Evolutionary conservation across 495 filamentous ascomycete species (phyloP).

Genomic region (Aspergillus sclerotioniger): DNA sequence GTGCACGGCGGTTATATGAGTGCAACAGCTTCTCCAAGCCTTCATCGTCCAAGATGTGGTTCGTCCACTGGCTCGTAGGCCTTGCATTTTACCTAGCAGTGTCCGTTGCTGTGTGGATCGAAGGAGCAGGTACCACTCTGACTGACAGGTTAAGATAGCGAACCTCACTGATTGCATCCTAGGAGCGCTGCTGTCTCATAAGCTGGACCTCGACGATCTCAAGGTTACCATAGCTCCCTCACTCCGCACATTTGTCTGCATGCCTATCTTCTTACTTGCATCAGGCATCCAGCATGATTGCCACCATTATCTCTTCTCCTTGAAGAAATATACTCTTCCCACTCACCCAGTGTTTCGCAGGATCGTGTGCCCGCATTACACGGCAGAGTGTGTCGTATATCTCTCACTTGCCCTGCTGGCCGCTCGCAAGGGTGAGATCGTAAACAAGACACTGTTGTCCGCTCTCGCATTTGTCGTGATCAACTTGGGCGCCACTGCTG

Average conservation of each 20-base stretch:
- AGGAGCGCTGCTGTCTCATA: constrained; percentile 32
- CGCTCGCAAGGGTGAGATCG: constrained; percentile 57
- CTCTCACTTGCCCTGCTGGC: constrained; percentile 70
- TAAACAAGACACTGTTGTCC: constrained; percentile 73
- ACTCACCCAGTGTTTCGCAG: constrained; percentile 64
- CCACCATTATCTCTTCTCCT: constrained; percentile 73
- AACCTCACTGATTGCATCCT: constrained; percentile 12
- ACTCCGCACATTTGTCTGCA: constrained; percentile 57
- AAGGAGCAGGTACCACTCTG: constrained; percentile 63
- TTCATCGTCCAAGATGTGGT: constrained; percentile 74
- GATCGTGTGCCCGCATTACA: constrained; percentile 88
- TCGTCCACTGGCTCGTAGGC: constrained; percentile 77
- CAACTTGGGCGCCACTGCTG: constrained; percentile 83
- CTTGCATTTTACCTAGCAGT: constrained; percentile 72
- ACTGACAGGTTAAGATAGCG: constrained; percentile 16
- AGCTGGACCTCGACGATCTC: constrained; percentile 32
- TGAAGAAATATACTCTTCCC: constrained; percentile 85
- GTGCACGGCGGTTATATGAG: constrained; percentile 71
- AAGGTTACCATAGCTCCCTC: constrained; percentile 46
- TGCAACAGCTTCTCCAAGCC: constrained; percentile 59
- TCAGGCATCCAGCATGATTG: constrained; percentile 77
- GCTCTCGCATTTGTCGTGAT: constrained; percentile 69
- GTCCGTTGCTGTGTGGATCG: constrained; percentile 78
- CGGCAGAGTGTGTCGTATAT: constrained; percentile 82
- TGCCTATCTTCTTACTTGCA: constrained; percentile 68